Conservation (phyloP, 345 rosid genomes). For the Boechera divaricarpa region DNA sequence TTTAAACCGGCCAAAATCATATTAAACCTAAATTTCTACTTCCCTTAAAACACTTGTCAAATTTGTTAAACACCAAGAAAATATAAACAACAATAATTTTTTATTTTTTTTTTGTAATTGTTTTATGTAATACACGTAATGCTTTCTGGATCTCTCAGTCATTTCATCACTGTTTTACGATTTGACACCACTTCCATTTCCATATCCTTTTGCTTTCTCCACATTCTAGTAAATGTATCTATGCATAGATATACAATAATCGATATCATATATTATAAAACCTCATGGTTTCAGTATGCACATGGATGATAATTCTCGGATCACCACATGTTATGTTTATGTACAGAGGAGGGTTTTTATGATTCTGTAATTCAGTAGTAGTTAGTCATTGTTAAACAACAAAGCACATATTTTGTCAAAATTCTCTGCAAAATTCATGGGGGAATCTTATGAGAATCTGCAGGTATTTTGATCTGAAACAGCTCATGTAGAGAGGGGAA, state of each 20-base stretch:
- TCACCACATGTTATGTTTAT: slow-evolving; percentile 13
- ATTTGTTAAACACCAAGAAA: slow-evolving; percentile 25
- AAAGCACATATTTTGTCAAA: slow-evolving; percentile 18
- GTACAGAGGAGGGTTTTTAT: neutral
- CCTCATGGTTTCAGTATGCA: slow-evolving; percentile 9
- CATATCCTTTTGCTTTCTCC: slow-evolving; percentile 41
- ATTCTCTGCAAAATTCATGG: slow-evolving; percentile 39
- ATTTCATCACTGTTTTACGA: slow-evolving; percentile 36
- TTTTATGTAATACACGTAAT: slow-evolving; percentile 19
- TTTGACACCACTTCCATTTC: slow-evolving; percentile 42
- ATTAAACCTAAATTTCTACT: neutral
- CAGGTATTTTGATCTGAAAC: slow-evolving; percentile 33
- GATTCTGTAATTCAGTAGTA: slow-evolving; percentile 25
- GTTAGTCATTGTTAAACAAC: slow-evolving; percentile 15
- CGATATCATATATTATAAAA: neutral
- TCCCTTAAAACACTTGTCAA: slow-evolving; percentile 4
- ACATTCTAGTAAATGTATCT: neutral
- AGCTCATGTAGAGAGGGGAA: slow-evolving; percentile 14
- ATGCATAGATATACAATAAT: neutral
- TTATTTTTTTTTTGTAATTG: neutral
- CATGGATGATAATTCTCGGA: no score
- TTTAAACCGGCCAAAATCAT: neutral
- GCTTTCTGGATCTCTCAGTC: slow-evolving; percentile 24
- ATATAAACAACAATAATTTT: neutral
- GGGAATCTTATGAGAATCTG: slow-evolving; percentile 40